These are phyloP conservation scores for Aspergillus novofumigatus DNA, from an alignment of 2,329 filamentous ascomycete species.

Conservation along the genomic window DNA sequence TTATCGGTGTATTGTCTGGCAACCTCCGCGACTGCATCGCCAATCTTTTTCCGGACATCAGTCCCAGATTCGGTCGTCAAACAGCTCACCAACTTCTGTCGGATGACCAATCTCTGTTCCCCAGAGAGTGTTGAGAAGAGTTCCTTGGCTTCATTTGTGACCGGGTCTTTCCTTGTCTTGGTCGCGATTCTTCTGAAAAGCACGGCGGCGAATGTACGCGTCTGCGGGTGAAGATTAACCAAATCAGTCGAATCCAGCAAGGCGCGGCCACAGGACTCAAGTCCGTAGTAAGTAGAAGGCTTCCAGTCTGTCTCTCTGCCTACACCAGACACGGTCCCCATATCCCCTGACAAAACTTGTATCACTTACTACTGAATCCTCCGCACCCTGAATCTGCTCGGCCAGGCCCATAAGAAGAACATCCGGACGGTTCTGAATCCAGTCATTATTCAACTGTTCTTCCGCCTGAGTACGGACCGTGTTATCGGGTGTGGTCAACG, in stretches of 20 bases:
- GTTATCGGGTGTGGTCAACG: constrained; percentile 88
- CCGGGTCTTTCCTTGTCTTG: constrained; percentile 72
- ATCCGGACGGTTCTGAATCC: constrained; percentile 77
- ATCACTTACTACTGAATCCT: constrained; percentile 63
- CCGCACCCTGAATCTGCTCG: constrained; percentile 81
- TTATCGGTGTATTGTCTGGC: constrained; percentile 92
- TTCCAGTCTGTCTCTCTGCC: background rate
- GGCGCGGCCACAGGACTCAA: background rate
- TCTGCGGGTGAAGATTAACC: constrained; percentile 47
- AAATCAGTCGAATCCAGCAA: background rate
- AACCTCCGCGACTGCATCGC: constrained; percentile 93
- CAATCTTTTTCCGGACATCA: constrained; percentile 86
- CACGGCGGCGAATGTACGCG: constrained; percentile 85
- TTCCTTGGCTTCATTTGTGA: constrained; percentile 68
- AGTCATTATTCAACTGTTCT: constrained; percentile 84
- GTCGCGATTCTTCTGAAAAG: constrained; percentile 92
- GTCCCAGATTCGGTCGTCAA: constrained; percentile 69
- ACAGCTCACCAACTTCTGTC: constrained; percentile 75
- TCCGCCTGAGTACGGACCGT: constrained; percentile 78
- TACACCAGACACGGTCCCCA: background rate
- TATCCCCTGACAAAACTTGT: background rate
- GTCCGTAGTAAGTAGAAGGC: background rate
- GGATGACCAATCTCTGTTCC: constrained; percentile 72
- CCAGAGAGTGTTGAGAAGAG: constrained; percentile 75
- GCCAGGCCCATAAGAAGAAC: constrained; percentile 88